Evolutionary conservation across 345 rosid species (phyloP).

Genomic region (Sisymbrium altissimum): DNA sequence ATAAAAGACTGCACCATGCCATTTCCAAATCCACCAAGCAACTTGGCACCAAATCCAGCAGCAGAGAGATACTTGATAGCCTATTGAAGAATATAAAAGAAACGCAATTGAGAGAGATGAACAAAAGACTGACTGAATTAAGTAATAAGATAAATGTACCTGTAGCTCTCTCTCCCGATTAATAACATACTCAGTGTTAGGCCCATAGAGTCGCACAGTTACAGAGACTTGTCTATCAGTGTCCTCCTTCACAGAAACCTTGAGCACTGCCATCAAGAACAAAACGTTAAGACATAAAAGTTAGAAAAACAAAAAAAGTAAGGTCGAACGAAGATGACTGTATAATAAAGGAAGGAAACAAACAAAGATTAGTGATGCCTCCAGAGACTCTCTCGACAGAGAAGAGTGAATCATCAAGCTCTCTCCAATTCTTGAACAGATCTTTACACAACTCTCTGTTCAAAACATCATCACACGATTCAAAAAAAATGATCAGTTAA

Average conservation of each 20-base stretch:
- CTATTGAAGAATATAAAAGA: constrained; percentile 43
- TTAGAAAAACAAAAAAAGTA: not conserved
- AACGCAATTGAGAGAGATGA: not conserved
- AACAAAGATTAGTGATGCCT: constrained; percentile 91
- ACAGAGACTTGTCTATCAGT: constrained; percentile 44
- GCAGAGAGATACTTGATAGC: constrained; percentile 92
- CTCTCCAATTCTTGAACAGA: constrained; percentile 76
- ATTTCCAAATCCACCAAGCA: constrained; percentile 86
- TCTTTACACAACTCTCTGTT: constrained; percentile 76
- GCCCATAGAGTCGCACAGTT: constrained; percentile 88
- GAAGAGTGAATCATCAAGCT: constrained; percentile 61
- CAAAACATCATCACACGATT: constrained; percentile 14
- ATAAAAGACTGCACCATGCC: constrained; percentile 98
- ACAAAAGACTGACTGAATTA: not conserved
- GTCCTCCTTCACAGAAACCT: constrained; percentile 79
- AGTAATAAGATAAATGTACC: constrained; percentile 37
- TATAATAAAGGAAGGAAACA: too few species aligned
- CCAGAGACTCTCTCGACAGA: constrained; percentile 76
- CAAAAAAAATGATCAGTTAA: not conserved
- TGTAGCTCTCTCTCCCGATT: constrained; percentile 71
- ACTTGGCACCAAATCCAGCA: constrained; percentile 97
- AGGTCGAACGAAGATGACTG: not conserved
- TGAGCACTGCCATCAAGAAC: constrained; percentile 58
- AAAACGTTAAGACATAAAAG: not conserved
- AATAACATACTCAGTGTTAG: constrained; percentile 87